phyloP scores from a whole-genome alignment of 2,329 filamentous ascomycete species.

The Mycosphaerelloides madeirae region DNA sequence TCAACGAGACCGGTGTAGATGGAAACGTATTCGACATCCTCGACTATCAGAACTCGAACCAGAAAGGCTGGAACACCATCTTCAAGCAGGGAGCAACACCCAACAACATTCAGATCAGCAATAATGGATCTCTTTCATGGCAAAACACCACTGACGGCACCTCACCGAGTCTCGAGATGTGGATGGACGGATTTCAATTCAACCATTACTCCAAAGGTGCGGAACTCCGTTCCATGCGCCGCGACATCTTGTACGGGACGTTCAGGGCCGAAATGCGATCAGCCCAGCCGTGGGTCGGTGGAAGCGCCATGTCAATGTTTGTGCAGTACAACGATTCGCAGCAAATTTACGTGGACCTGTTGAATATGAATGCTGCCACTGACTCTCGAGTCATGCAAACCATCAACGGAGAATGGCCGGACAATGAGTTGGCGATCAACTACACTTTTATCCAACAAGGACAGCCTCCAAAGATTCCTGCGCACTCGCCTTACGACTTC shows the following conservation, averaged over 20 bases:
- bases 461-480: conserved; percentile 30
- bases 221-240: conserved; percentile 39
- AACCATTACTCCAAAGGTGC: conserved; percentile 43
- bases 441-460: conserved; percentile 33
- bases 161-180: conserved; percentile 19
- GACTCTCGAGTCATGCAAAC: conserved; percentile 22
- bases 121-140: conserved; percentile 23
- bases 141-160: conserved; percentile 18
- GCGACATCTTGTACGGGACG: conserved; percentile 47
- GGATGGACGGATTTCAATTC: conserved; percentile 17
- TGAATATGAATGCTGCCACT: conserved; percentile 38
- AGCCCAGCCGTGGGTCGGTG: conserved; percentile 33
- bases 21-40: conserved; percentile 37
- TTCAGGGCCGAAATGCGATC: conserved; percentile 43
- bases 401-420: conserved; percentile 19
- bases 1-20: conserved; percentile 44
- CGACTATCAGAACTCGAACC: conserved; percentile 41
- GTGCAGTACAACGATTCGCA: conserved; percentile 44
- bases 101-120: conserved; percentile 36
- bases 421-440: conserved; percentile 34
- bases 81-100: conserved; percentile 42
- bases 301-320: conserved; percentile 45
- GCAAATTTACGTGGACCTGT: conserved; percentile 40
- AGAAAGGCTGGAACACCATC: conserved; percentile 45
- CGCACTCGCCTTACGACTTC: conserved; percentile 41